Base-by-base conservation (phyloP, 1,284 basidiomycete species). In the Ustilago esculenta region DNA sequence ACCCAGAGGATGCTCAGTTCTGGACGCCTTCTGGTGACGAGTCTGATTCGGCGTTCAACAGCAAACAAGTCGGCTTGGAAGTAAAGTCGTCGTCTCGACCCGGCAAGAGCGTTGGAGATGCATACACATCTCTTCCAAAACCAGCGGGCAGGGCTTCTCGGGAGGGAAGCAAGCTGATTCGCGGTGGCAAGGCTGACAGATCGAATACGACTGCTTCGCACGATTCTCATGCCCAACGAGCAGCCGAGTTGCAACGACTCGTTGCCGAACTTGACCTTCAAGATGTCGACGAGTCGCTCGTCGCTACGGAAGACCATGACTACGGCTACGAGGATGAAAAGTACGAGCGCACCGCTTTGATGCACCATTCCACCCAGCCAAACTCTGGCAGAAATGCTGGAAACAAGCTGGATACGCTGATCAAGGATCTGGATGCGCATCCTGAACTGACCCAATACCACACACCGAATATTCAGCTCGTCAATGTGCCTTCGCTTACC, bases 191-290 rank as follows among this genome's bases (percentile, higher is more conserved):
- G 27, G 27, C 27, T 12, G 23, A 33, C 17, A 40, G 30, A 15
- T 25, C 48, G 9, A 9, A 11, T 3, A 34, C 21, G 18, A 39
- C 18, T 4, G 29, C 34, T 8, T n/a, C 18, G n/a, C 29, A 43
- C 21, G 64, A 63, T 9, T 44, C 52, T 15, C 59, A 52, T 15
- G 27, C 50, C 4, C 20, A 35, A 5, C 23, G 61, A 7, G 55
- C 61, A 5, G 60, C 57, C 0, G 70, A 64, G 10, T 30, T 64
- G 30, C 56, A 65, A 29, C 35, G 55, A 7, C 51, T 63, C 3
- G 64, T 72, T 1, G 64, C 64, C 8, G 64, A 72, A 35, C 64
- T 72, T 20, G 56, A 68, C n/a, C 29, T 65, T n/a, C 56, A 65
- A 17, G 44, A 58, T 14, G 55, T 48, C 18, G 50, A 65, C n/a